These are phyloP conservation scores for Pleochaeta shiraiana DNA, from an alignment of 2,329 filamentous ascomycete species.

Conservation along the genomic window DNA sequence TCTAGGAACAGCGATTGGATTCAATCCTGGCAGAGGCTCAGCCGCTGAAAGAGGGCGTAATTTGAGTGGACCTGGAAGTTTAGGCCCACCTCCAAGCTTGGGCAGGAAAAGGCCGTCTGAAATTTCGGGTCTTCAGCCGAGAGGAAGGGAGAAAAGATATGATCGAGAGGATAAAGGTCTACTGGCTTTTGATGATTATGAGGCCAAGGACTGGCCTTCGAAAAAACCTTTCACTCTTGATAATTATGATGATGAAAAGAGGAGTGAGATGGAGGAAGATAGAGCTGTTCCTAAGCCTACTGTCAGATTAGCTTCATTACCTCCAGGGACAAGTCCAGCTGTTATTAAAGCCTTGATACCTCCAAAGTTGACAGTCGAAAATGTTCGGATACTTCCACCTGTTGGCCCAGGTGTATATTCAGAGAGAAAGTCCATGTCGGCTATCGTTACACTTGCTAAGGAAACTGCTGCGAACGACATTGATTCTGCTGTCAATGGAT, in stretches of 20 bases:
- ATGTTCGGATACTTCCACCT: constrained; percentile 45
- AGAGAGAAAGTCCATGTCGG: constrained; percentile 50
- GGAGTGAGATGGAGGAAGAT: constrained; percentile 28
- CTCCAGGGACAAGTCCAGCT: constrained; percentile 35
- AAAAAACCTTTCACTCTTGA: constrained; percentile 11
- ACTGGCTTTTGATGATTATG: constrained; percentile 18
- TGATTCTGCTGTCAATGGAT: constrained; percentile 50
- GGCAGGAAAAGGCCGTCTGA: constrained; percentile 33
- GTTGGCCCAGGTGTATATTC: constrained; percentile 25
- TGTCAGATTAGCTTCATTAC: constrained; percentile 35
- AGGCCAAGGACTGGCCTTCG: constrained; percentile 11
- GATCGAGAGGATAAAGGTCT: constrained; percentile 16
- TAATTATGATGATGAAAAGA: constrained; percentile 22
- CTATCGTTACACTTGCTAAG: constrained; percentile 60
- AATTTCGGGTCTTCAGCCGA: constrained; percentile 19
- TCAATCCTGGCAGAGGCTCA: constrained; percentile 12
- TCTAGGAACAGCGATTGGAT: constrained; percentile 18
- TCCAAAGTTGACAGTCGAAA: constrained; percentile 41
- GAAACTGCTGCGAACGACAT: constrained; percentile 71
- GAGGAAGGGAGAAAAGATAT: constrained; percentile 10
- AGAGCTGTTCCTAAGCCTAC: constrained; percentile 37
- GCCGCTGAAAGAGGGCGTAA: constrained; percentile 21
- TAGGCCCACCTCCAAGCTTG: constrained; percentile 29
- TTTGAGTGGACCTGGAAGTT: constrained; percentile 37
- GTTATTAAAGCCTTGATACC: constrained; percentile 37